Percentiles rank a stretch among this genome's conserved stretches.
These are phyloP conservation scores for Erodium maritimum DNA, from an alignment of 345 rosid genomes.

Conservation along the genomic window DNA sequence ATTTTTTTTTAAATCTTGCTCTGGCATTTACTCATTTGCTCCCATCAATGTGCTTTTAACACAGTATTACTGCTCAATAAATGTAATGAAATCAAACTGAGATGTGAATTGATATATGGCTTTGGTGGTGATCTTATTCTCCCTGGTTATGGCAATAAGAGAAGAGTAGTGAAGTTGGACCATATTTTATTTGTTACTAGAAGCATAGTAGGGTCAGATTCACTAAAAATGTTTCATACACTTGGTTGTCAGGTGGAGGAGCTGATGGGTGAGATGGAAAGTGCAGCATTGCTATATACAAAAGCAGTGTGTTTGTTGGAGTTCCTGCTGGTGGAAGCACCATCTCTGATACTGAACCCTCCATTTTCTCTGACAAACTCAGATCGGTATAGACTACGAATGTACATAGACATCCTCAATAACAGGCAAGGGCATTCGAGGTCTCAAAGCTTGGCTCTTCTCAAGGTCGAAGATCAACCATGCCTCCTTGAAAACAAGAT, in stretches of 20 bases:
- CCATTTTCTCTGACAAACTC: constrained; percentile 85
- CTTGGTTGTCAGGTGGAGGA: constrained; percentile 47
- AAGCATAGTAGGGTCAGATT: no score
- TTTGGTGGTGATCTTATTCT: no score
- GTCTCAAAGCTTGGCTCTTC: constrained; percentile 43
- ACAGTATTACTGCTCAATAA: background rate
- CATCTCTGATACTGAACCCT: constrained; percentile 73
- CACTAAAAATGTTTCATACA: background rate
- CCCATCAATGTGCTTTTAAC: background rate
- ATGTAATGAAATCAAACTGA: no score
- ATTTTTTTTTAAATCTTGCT: constrained; percentile 4
- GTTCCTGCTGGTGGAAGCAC: constrained; percentile 86
- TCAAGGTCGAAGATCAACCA: constrained; percentile 36
- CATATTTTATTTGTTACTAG: no score
- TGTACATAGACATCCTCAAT: constrained; percentile 59
- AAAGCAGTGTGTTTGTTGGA: constrained; percentile 61
- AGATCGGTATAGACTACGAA: constrained; percentile 52
- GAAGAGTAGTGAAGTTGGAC: background rate
- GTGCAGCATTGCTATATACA: constrained; percentile 49
- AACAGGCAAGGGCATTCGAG: constrained; percentile 48
- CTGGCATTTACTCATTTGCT: background rate
- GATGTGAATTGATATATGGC: no score
- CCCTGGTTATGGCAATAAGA: background rate
- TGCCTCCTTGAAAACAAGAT: constrained; percentile 1
- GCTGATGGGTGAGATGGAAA: constrained; percentile 55